Evolutionary conservation across 805 yeast genomes (phyloP).

Genomic region (Saccharomycopsis olivae): DNA sequence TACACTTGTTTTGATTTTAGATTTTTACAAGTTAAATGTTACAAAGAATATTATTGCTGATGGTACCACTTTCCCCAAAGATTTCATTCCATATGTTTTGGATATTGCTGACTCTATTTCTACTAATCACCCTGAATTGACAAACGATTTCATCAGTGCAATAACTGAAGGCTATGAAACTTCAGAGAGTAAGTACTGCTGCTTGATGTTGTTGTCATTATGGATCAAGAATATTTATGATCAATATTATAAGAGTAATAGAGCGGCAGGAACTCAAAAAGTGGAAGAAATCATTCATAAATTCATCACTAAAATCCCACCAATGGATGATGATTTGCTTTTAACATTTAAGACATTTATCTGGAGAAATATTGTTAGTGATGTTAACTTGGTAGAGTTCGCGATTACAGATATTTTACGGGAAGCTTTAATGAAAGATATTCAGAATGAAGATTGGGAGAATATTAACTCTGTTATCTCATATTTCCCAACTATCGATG

Average conservation of each 20-base stretch:
- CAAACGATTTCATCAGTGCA: slow-evolving; percentile 38
- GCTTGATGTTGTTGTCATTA: slow-evolving; percentile 24
- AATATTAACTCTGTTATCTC: slow-evolving; percentile 38
- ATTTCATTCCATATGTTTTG: slow-evolving; percentile 41
- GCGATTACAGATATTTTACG: slow-evolving; percentile 45
- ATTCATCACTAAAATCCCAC: slow-evolving; percentile 34
- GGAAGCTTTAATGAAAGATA: slow-evolving; percentile 44
- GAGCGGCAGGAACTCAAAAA: slow-evolving; percentile 33
- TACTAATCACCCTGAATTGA: slow-evolving; percentile 34
- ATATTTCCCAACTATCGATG: slow-evolving; percentile 39
- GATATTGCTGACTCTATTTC: slow-evolving; percentile 39
- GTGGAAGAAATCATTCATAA: slow-evolving; percentile 39
- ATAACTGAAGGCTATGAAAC: slow-evolving; percentile 38
- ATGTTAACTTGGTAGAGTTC: slow-evolving; percentile 33
- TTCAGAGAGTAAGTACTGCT: slow-evolving; percentile 19
- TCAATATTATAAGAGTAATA: slow-evolving; percentile 31
- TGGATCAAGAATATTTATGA: slow-evolving; percentile 44
- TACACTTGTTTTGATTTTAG: slow-evolving; percentile 22
- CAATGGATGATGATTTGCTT: slow-evolving; percentile 26
- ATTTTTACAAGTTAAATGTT: slow-evolving; percentile 35
- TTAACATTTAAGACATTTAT: slow-evolving; percentile 35
- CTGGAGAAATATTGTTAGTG: slow-evolving; percentile 41
- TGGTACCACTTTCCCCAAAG: slow-evolving; percentile 45
- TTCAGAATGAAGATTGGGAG: slow-evolving; percentile 43
- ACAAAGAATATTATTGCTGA: slow-evolving; percentile 36